Percentiles rank a stretch among this genome's conserved stretches.
These are phyloP conservation scores for Colletotrichum theobromicola DNA, from an alignment of 2,329 filamentous ascomycete species.

Conservation along the genomic window DNA sequence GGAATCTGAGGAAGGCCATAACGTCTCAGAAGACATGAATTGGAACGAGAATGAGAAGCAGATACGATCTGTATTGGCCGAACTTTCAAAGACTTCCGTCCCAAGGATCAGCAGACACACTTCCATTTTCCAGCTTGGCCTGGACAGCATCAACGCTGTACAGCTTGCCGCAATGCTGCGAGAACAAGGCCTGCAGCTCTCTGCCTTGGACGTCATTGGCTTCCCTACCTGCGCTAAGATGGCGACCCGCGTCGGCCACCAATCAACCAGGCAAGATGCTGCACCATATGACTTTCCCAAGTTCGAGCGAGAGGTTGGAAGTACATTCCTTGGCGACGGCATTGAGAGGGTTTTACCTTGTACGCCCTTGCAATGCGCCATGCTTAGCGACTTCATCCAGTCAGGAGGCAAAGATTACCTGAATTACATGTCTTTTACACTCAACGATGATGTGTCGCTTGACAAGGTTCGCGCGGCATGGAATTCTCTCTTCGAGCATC, in stretches of 20 bases:
- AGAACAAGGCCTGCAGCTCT: constrained; percentile 60
- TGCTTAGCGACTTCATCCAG: constrained; percentile 76
- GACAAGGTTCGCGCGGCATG: constrained; percentile 62
- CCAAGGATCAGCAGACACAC: constrained; percentile 59
- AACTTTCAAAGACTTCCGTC: not conserved
- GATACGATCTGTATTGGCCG: constrained; percentile 1
- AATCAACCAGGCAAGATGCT: not conserved
- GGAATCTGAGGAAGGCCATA: not conserved
- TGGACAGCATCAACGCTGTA: constrained; percentile 88
- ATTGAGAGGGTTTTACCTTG: constrained; percentile 74
- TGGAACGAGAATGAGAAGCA: constrained; percentile 26
- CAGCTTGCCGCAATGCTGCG: constrained; percentile 77
- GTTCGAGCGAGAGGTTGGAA: constrained; percentile 40
- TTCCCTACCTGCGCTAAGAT: constrained; percentile 52
- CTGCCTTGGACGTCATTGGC: constrained; percentile 77
- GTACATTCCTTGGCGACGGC: constrained; percentile 22
- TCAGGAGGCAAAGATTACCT: constrained; percentile 75
- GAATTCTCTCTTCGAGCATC: constrained; percentile 53
- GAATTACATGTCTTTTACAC: constrained; percentile 68
- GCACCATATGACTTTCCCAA: constrained; percentile 41
- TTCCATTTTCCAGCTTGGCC: constrained; percentile 85
- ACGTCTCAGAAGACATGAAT: not conserved
- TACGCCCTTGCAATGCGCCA: constrained; percentile 79
- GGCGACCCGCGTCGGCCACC: constrained; percentile 25
- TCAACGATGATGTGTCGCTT: constrained; percentile 46